A percentile compares a stretch with the other conserved stretches of the same genome.
phyloP scores from a whole-genome alignment of 2,329 filamentous ascomycete genomes.

The Fusarium burgessii region DNA sequence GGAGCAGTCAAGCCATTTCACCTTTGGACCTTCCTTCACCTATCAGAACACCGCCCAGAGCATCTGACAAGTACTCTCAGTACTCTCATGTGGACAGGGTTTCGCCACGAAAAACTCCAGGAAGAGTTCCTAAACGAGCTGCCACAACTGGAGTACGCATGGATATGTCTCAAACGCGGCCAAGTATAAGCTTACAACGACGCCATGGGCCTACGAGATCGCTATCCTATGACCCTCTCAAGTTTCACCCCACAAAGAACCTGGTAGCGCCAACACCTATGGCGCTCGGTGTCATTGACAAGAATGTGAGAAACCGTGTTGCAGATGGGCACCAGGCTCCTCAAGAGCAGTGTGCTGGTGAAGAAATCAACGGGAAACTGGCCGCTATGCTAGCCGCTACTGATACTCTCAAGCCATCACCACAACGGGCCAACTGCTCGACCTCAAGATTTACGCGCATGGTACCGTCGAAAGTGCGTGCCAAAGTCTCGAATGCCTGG shows the following conservation, averaged over 20 bases:
- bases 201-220: conserved; percentile 27
- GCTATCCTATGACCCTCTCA: conserved; percentile 34
- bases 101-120: conserved; percentile 14
- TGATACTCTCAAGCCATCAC: conserved; percentile 50
- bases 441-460: conserved; percentile 47
- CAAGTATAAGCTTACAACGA: conserved; percentile 26
- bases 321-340: not conserved
- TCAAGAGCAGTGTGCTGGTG: conserved; percentile 11
- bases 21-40: conserved; percentile 21
- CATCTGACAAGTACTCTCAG: conserved; percentile 1
- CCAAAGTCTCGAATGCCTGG: conserved; percentile 52
- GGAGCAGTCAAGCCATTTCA: conserved; percentile 9
- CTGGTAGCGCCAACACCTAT: conserved; percentile 18
- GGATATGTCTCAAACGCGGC: conserved; percentile 26
- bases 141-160: conserved; percentile 21
- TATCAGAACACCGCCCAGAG: conserved; percentile 2
- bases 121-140: conserved; percentile 25
- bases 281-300: conserved; percentile 24
- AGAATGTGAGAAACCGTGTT: conserved; percentile 22
- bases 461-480: conserved; percentile 49
- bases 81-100: conserved; percentile 23
- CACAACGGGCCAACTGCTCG: conserved; percentile 15
- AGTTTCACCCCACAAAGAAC: conserved; percentile 31
- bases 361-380: conserved; percentile 52
- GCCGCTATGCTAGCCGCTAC: conserved; percentile 54